Evolutionary conservation across 1,139 yeast genomes (phyloP).

Genomic region (Suhomyces terraborum): DNA sequence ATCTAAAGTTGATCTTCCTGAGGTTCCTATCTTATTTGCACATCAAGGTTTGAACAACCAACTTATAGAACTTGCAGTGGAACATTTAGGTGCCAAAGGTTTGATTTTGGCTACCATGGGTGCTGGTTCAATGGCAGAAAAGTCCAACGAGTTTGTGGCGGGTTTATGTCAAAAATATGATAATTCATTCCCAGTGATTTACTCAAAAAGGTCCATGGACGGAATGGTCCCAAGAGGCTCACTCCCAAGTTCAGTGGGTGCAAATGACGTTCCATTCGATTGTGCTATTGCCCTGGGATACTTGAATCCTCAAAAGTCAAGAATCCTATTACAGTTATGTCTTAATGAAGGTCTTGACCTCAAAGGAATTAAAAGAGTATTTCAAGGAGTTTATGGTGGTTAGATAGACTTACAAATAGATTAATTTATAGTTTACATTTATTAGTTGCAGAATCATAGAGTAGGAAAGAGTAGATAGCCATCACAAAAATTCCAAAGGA

Average conservation of each 20-base stretch:
- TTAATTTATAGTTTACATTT: slow-evolving; percentile 1
- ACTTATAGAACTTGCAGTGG: slow-evolving; percentile 46
- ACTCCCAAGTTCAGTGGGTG: slow-evolving; percentile 34
- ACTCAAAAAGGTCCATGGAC: slow-evolving; percentile 68
- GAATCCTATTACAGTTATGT: slow-evolving; percentile 62
- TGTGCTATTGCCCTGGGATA: slow-evolving; percentile 63
- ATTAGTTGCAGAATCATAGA: slow-evolving; percentile 10
- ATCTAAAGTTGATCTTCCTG: slow-evolving; percentile 34
- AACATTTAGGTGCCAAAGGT: slow-evolving; percentile 50
- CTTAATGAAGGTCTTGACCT: slow-evolving; percentile 45
- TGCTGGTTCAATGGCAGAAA: slow-evolving; percentile 63
- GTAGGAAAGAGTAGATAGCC: slow-evolving; percentile 1
- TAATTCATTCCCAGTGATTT: slow-evolving; percentile 54
- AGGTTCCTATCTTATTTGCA: slow-evolving; percentile 56
- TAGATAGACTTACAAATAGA: slow-evolving; percentile 1
- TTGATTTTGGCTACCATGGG: slow-evolving; percentile 70
- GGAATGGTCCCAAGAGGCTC: slow-evolving; percentile 58
- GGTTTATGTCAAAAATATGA: slow-evolving; percentile 17
- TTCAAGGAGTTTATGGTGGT: slow-evolving; percentile 42
- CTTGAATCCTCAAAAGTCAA: slow-evolving; percentile 66
- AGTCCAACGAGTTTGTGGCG: slow-evolving; percentile 45
- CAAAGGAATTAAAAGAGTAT: slow-evolving; percentile 46
- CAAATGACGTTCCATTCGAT: slow-evolving; percentile 20
- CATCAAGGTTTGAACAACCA: slow-evolving; percentile 61
- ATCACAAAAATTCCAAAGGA: background rate